Conservation (phyloP, 2,329 filamentous ascomycete genomes). For the Talaromyces sp. region DNA sequence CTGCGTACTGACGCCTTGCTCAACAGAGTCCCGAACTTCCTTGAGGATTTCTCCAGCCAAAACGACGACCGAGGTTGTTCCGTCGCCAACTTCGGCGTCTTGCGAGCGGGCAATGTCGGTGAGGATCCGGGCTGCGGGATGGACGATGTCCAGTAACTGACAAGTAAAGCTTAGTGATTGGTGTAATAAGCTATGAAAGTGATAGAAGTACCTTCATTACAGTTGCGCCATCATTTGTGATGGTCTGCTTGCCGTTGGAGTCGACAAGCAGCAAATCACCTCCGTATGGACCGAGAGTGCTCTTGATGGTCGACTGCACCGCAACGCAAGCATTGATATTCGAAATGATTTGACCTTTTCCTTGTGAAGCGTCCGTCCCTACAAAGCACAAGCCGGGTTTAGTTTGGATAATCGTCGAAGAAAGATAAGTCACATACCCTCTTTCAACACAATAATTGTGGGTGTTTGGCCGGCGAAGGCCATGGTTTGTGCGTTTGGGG, state of each 20-base stretch:
- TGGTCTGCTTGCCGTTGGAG: slow-evolving; percentile 91
- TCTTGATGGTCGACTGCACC: slow-evolving; percentile 92
- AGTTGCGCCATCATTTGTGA: slow-evolving; percentile 97
- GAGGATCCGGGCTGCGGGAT: slow-evolving; percentile 93
- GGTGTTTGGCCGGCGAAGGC: slow-evolving; percentile 97
- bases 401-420: not conserved
- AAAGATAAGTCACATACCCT: slow-evolving; percentile 63
- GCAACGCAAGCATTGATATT: slow-evolving; percentile 99
- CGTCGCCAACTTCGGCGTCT: slow-evolving; percentile 97
- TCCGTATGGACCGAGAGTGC: slow-evolving; percentile 92
- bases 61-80: slow-evolving; percentile 95
- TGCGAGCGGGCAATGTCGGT: slow-evolving; percentile 98
- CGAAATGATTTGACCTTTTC: slow-evolving; percentile 91
- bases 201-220: slow-evolving; percentile 78
- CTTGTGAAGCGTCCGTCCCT: slow-evolving; percentile 97
- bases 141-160: slow-evolving; percentile 94
- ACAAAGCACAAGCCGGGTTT: slow-evolving; percentile 16
- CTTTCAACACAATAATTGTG: slow-evolving; percentile 96
- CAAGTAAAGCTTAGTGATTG: slow-evolving; percentile 15
- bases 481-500: slow-evolving; percentile 54
- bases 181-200: not conserved
- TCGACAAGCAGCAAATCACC: slow-evolving; percentile 95
- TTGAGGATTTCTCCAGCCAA: slow-evolving; percentile 96
- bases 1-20: slow-evolving; percentile 95
- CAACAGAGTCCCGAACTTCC: slow-evolving; percentile 92